Evolutionary conservation across 495 filamentous ascomycete genomes (phyloP).

Genomic region (Hyaloscypha hepaticicola): DNA sequence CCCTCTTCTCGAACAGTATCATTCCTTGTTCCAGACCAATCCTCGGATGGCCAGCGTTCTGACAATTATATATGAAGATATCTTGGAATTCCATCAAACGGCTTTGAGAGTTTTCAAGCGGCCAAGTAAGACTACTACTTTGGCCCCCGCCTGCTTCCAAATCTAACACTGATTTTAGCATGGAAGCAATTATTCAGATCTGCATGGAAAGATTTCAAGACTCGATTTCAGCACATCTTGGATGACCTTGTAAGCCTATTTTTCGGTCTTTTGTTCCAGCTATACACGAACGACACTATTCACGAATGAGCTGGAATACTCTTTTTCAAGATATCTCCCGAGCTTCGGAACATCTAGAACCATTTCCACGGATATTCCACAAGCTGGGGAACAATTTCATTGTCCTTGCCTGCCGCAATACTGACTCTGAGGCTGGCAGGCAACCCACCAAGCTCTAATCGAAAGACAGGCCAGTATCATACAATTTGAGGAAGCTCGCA

Average conservation of each 20-base stretch:
- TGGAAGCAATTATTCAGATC: slow-evolving; percentile 38
- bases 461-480: slow-evolving; percentile 34
- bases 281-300: too few species aligned
- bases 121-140: slow-evolving; percentile 1
- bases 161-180: slow-evolving; percentile 21
- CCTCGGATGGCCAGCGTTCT: slow-evolving; percentile 35
- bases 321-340: not conserved
- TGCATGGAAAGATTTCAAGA: slow-evolving; percentile 43
- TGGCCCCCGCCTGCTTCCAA: not conserved
- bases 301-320: too few species aligned
- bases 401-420: not conserved
- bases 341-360: not conserved
- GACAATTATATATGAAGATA: slow-evolving; percentile 43
- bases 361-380: not conserved
- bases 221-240: slow-evolving; percentile 36
- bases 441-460: slow-evolving; percentile 38
- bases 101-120: slow-evolving; percentile 37
- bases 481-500: slow-evolving; percentile 31
- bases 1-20: slow-evolving; percentile 38
- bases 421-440: not conserved
- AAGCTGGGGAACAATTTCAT: not conserved
- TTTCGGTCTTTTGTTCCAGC: too few species aligned
- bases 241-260: slow-evolving; percentile 31
- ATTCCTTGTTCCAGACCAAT: slow-evolving; percentile 33
- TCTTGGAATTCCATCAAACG: slow-evolving; percentile 43